phyloP scores from a whole-genome alignment of 108 stramenopile species.

The Fragilaria radians region DNA sequence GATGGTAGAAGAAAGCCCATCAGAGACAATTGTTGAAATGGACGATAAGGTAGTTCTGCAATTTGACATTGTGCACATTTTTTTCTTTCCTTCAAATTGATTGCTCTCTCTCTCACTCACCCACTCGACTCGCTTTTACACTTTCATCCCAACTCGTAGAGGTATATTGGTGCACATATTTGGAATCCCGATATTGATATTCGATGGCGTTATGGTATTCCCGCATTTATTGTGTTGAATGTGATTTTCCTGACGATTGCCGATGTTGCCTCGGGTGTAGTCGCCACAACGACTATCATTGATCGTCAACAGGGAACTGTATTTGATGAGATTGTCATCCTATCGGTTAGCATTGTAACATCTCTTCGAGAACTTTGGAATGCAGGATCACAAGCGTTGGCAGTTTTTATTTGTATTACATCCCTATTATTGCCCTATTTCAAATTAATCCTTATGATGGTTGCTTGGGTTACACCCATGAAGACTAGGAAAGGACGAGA shows the following conservation, averaged over 20 bases:
- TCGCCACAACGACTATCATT: conserved; percentile 3
- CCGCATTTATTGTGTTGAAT: conserved; percentile 5
- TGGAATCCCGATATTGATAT: neutral
- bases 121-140: too few species aligned
- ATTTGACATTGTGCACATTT: too few species aligned
- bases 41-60: too few species aligned
- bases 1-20: too few species aligned
- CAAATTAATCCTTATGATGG: conserved; percentile 52
- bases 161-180: neutral
- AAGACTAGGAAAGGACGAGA: conserved; percentile 38
- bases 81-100: too few species aligned
- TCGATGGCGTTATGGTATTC: conserved; percentile 18
- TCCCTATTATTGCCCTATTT: conserved; percentile 66
- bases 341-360: conserved; percentile 12
- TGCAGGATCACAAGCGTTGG: conserved; percentile 18
- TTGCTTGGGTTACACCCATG: conserved; percentile 53
- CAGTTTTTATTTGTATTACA: conserved; percentile 25
- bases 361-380: conserved; percentile 27
- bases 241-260: conserved; percentile 13
- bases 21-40: too few species aligned
- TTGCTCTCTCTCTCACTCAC: too few species aligned
- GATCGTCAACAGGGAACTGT: neutral
- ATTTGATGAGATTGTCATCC: conserved; percentile 8
- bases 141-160: too few species aligned
- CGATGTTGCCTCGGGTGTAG: conserved; percentile 30